phyloP scores from a whole-genome alignment of 2,329 filamentous ascomycete genomes.

The Stagonosporopsis chrysanthemi region DNA sequence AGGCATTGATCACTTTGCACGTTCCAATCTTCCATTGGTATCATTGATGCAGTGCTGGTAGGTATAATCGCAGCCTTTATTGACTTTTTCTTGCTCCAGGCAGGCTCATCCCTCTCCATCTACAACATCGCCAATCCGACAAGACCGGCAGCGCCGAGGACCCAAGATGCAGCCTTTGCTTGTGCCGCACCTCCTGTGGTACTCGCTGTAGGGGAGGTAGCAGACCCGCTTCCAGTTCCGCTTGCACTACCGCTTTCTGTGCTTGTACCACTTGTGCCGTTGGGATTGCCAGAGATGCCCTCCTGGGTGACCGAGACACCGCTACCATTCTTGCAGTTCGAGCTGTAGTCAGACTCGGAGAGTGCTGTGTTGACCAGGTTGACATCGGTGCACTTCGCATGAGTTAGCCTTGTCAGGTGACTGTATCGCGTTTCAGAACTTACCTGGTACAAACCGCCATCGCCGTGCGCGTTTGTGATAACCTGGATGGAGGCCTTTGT shows the following conservation, averaged over 20 bases:
- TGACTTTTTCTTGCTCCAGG: neutral
- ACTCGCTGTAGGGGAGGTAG: slow-evolving; percentile 24
- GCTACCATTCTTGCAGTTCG: slow-evolving; percentile 66
- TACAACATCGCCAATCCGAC: slow-evolving; percentile 42
- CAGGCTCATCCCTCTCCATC: neutral
- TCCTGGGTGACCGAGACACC: slow-evolving; percentile 57
- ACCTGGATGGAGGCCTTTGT: slow-evolving; percentile 73
- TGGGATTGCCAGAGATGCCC: slow-evolving; percentile 56
- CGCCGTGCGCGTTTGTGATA: slow-evolving; percentile 66
- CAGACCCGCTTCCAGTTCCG: slow-evolving; percentile 24
- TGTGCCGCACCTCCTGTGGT: slow-evolving; percentile 36
- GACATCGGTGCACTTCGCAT: slow-evolving; percentile 72
- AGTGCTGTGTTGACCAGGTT: slow-evolving; percentile 66
- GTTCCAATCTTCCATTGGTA: neutral
- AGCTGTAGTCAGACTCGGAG: slow-evolving; percentile 52
- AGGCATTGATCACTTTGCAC: neutral
- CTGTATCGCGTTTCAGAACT: slow-evolving; percentile 19
- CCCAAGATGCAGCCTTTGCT: slow-evolving; percentile 44
- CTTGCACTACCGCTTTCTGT: slow-evolving; percentile 41
- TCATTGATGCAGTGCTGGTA: slow-evolving; percentile 3
- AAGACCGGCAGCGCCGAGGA: slow-evolving; percentile 46
- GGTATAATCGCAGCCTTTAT: neutral
- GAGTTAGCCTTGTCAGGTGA: slow-evolving; percentile 17
- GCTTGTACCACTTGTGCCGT: slow-evolving; percentile 53
- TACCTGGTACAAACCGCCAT: slow-evolving; percentile 70